Base-by-base conservation (phyloP, 2,329 filamentous ascomycete species). In the Colletotrichum liriopes region DNA sequence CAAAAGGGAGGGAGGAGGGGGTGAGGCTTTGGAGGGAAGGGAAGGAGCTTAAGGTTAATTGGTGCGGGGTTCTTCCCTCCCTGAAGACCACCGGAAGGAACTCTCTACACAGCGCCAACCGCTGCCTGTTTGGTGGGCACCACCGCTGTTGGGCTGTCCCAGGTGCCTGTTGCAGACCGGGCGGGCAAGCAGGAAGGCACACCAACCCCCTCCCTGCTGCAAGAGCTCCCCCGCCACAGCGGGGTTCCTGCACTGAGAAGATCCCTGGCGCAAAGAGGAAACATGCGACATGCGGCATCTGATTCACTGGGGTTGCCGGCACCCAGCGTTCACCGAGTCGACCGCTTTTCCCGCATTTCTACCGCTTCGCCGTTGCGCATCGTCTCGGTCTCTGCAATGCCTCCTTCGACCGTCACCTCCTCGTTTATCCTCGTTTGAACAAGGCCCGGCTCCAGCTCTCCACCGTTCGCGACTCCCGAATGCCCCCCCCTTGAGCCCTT, bases 231-330 rank as follows among this genome's bases (percentile, higher is more conserved):
- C 64, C 64, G 69, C 69, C 59, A 69, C 65, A 64, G 69, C 65
- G 65, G 69, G 65, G 69, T 69, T 69, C 37, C 69, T 72, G 59
- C 52, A 68, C 52, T 52, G 11, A 64, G 52, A 35, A 29, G 65
- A 69, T 65, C 54, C 58, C 45, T 4, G 39, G 62, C 47, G 35
- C 18, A 41, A 32, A 63, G n/a, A 58, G 43, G 35, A 65, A 64
- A 32, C 23, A 39, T 35, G n/a, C 29, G 26, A 67, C 65, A 32
- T 39, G 4, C 54, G 63, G 56, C 63, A 66, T 43, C 20, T 35
- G 20, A 55, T 16, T 41, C 63, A 43, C 29, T 35, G 32, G 6
- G 51, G 35, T 37, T 65, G 18, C 20, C 56, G 12, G 45, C 5
- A 26, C 45, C n/a, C 45, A 1, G n/a, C 12, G 23, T 51, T 35